These are phyloP conservation scores for Populus euphratica DNA, from an alignment of 345 rosid genomes.

Conservation along the genomic window DNA sequence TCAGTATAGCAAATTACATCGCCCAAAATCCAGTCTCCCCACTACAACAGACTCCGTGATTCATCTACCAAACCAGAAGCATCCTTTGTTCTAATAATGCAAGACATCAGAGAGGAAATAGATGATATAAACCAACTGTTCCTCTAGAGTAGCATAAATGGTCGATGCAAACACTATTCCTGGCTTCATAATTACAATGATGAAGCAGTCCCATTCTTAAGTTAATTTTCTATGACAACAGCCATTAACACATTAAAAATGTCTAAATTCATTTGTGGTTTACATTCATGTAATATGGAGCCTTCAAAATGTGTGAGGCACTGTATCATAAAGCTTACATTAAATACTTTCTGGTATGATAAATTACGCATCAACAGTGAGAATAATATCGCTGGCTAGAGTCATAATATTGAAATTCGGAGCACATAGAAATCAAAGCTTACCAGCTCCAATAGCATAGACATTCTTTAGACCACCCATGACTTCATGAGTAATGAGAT, in stretches of 20 bases:
- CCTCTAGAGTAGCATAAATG: background rate
- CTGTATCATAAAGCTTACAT: background rate
- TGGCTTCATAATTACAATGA: background rate
- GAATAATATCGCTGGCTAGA: background rate
- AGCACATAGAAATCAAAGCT: constrained; percentile 11
- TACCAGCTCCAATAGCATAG: constrained; percentile 99
- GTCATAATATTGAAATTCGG: background rate
- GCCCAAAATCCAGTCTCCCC: background rate
- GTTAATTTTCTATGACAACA: background rate
- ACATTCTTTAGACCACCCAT: constrained; percentile 99
- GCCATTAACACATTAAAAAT: background rate
- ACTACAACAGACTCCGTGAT: background rate
- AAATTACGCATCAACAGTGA: background rate
- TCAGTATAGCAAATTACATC: background rate
- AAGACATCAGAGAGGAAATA: background rate
- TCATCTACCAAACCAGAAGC: background rate
- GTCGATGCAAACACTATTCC: background rate
- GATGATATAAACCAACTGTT: background rate
- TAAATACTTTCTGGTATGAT: background rate
- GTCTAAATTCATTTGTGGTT: background rate
- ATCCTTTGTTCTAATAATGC: background rate
- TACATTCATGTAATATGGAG: background rate
- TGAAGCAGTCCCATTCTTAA: background rate
- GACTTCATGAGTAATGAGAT: constrained; percentile 96
- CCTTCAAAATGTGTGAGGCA: background rate